Percentiles rank a stretch among this genome's conserved stretches.
phyloP scores from a whole-genome alignment of 257 asterid species.

The Linaria vulgaris region DNA sequence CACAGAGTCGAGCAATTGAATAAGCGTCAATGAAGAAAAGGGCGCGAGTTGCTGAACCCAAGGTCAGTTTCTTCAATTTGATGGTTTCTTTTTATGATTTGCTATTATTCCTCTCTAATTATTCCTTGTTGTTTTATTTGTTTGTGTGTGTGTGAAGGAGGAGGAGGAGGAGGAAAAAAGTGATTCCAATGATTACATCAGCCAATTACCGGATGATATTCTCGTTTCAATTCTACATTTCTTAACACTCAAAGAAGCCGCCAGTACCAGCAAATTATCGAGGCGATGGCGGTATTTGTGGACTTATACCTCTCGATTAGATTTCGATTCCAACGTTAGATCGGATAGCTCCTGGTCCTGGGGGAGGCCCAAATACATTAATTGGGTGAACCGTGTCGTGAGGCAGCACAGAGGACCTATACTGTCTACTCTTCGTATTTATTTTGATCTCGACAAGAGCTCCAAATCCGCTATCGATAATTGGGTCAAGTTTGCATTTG shows the following conservation, averaged over 20 bases:
- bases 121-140: too few relatives aligned
- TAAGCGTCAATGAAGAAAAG: not conserved
- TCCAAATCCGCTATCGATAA: slow-evolving; percentile 43
- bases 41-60: not conserved
- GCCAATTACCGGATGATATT: slow-evolving; percentile 47
- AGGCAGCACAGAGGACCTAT: slow-evolving; percentile 40
- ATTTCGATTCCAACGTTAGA: slow-evolving; percentile 40
- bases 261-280: slow-evolving; percentile 39
- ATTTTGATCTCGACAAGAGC: slow-evolving; percentile 51
- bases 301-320: slow-evolving; percentile 35
- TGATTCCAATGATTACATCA: slow-evolving; percentile 35
- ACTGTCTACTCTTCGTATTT: slow-evolving; percentile 35
- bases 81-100: too few relatives aligned
- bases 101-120: too few relatives aligned
- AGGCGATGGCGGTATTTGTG: too few relatives aligned
- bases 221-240: slow-evolving; percentile 44
- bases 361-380: slow-evolving; percentile 47
- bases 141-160: too few relatives aligned
- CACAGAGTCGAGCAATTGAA: too few relatives aligned
- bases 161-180: slow-evolving; percentile 34
- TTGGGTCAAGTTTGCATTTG: slow-evolving; percentile 47
- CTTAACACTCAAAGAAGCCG: slow-evolving; percentile 43
- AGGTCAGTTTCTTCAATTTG: not conserved
- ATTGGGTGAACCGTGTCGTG: slow-evolving; percentile 58
- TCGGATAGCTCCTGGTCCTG: slow-evolving; percentile 41